A percentile compares a stretch with the other conserved stretches of the same genome.
Evolutionary conservation across 352 stramenopile genomes (phyloP).

Genomic region (Globisporangium yorkense): DNA sequence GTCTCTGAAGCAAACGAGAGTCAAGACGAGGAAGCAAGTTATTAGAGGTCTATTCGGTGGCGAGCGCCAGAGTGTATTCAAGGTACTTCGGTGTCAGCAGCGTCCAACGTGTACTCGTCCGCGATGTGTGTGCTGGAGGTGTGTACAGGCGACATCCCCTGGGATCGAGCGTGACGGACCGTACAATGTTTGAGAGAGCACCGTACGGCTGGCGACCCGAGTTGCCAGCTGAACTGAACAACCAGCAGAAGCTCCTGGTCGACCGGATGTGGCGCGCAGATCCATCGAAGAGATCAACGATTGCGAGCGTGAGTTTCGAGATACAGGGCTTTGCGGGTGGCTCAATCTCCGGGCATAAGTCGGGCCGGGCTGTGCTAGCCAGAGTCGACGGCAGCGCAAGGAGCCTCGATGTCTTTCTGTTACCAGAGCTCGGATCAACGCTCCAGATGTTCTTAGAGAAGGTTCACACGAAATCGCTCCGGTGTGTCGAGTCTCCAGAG

Average conservation of each 20-base stretch:
- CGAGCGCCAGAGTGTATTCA: constrained; percentile 1
- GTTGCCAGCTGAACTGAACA: neutral
- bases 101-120: constrained; percentile 3
- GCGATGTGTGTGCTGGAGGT: constrained; percentile 6
- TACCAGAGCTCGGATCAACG: neutral
- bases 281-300: neutral
- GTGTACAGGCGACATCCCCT: constrained; percentile 1
- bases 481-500: neutral
- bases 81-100: neutral
- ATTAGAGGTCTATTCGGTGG: neutral
- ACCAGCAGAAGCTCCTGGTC: neutral
- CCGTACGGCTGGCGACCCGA: neutral
- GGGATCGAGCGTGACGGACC: neutral
- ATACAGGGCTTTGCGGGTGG: neutral
- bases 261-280: neutral
- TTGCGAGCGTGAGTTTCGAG: neutral
- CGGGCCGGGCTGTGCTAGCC: neutral
- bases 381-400: neutral
- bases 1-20: neutral
- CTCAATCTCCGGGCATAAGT: neutral
- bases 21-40: neutral
- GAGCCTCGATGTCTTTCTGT: neutral
- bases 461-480: neutral
- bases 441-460: neutral
- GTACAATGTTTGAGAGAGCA: neutral